Evolutionary conservation across 352 stramenopile species (phyloP).

Genomic region (Pythium utonaiense): DNA sequence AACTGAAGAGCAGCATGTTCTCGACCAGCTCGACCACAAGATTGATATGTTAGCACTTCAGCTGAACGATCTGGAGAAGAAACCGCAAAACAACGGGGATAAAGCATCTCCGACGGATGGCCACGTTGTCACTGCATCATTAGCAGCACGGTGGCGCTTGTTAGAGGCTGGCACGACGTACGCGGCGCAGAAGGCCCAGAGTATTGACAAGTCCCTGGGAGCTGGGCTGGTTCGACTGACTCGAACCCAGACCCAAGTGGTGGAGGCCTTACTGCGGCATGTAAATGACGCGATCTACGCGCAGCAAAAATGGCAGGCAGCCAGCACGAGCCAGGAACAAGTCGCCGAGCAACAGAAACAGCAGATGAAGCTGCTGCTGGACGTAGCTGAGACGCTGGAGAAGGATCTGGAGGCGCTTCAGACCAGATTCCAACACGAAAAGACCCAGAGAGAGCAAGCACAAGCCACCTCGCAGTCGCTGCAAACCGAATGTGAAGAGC

Average conservation of each 20-base stretch:
- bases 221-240: conserved; percentile 36
- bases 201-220: conserved; percentile 32
- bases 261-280: conserved; percentile 37
- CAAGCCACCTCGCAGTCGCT: conserved; percentile 47
- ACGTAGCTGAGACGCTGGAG: conserved; percentile 62
- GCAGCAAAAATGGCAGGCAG: conserved; percentile 12
- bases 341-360: conserved; percentile 27
- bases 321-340: conserved; percentile 18
- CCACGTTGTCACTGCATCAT: conserved; percentile 10
- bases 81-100: not conserved
- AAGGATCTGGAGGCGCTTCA: conserved; percentile 49
- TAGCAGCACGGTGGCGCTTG: conserved; percentile 49
- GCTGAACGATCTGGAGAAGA: conserved; percentile 27
- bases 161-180: conserved; percentile 51
- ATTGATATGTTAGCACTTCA: conserved; percentile 44
- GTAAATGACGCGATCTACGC: conserved; percentile 14
- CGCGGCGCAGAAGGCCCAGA: conserved; percentile 33
- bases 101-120: not conserved
- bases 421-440: conserved; percentile 42
- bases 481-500: conserved; percentile 28
- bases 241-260: conserved; percentile 45
- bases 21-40: conserved; percentile 53
- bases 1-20: conserved; percentile 17
- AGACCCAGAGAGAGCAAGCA: conserved; percentile 37
- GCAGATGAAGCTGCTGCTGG: conserved; percentile 59